Conservation (phyloP, 768 basidiomycete species). For the Hysterangium stoloniferum region DNA sequence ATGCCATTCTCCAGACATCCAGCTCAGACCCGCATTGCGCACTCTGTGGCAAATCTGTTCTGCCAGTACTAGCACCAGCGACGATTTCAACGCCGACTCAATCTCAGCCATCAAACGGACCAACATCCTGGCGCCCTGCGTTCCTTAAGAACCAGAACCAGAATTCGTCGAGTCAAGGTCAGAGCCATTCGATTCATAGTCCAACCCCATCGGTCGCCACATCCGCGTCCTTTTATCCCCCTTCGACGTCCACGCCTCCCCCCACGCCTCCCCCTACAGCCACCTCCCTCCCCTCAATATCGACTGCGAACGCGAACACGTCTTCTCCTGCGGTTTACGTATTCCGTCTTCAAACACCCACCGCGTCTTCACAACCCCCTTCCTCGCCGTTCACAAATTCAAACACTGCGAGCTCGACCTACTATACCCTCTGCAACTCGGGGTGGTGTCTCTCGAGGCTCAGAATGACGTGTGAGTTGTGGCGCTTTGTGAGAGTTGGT, state of each 20-base stretch:
- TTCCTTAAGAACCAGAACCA: constrained; percentile 23
- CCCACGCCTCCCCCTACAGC: constrained; percentile 22
- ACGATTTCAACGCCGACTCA: constrained; percentile 19
- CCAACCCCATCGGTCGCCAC: constrained; percentile 20
- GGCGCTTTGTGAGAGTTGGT: constrained; percentile 79
- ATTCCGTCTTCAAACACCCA: constrained; percentile 47
- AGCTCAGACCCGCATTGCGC: constrained; percentile 61
- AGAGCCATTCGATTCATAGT: constrained; percentile 35
- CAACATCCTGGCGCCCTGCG: constrained; percentile 22
- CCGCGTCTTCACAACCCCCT: constrained; percentile 17
- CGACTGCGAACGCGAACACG: no score
- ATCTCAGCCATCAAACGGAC: constrained; percentile 22
- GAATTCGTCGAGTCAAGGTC: constrained; percentile 43
- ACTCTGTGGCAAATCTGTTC: constrained; percentile 62
- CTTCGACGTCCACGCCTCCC: constrained; percentile 18
- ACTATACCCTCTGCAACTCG: constrained; percentile 74
- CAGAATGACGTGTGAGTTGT: constrained; percentile 81
- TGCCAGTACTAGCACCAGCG: constrained; percentile 33
- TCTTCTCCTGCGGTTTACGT: constrained; percentile 39
- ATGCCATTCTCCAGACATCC: constrained; percentile 35
- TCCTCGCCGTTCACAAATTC: constrained; percentile 27
- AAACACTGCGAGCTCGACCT: constrained; percentile 30
- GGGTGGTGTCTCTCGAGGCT: constrained; percentile 85
- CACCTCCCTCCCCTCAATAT: constrained; percentile 21
- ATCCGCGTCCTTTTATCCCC: constrained; percentile 22